These are phyloP conservation scores for Asterochloris sp. DNA, from an alignment of 139 green algal genomes.

Conservation along the genomic window DNA sequence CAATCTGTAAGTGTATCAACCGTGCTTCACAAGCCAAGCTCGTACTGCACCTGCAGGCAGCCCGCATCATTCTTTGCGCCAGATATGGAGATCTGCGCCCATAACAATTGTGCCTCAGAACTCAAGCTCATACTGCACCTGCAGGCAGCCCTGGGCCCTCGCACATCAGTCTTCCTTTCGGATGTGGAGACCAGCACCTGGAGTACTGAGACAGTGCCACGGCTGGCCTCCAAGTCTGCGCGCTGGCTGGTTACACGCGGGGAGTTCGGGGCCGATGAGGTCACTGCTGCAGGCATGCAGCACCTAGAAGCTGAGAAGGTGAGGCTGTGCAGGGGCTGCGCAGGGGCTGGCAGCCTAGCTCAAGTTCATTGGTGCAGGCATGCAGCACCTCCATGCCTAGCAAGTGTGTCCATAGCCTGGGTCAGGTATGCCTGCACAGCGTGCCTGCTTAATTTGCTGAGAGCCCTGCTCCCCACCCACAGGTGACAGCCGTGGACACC, in stretches of 20 bases:
- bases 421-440: background rate
- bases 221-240: conserved; percentile 29
- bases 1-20: too few relatives aligned
- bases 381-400: too few relatives aligned
- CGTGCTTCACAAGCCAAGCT: too few relatives aligned
- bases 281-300: background rate
- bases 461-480: background rate
- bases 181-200: conserved; percentile 81
- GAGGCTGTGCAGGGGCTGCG: background rate
- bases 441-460: background rate
- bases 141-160: conserved; percentile 46
- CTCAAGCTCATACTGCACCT: background rate
- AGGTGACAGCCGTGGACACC: conserved; percentile 58
- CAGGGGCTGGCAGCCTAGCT: background rate
- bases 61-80: too few relatives aligned
- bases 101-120: too few relatives aligned
- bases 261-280: conserved; percentile 50
- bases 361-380: background rate
- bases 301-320: conserved; percentile 18
- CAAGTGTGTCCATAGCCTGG: background rate
- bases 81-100: too few relatives aligned
- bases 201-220: conserved; percentile 32
- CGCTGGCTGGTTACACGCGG: conserved; percentile 64
- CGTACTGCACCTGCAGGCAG: too few relatives aligned
- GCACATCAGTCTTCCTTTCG: conserved; percentile 70